Base-by-base conservation (phyloP, 176 grass and related monocot species). In the Poa pratensis region DNA sequence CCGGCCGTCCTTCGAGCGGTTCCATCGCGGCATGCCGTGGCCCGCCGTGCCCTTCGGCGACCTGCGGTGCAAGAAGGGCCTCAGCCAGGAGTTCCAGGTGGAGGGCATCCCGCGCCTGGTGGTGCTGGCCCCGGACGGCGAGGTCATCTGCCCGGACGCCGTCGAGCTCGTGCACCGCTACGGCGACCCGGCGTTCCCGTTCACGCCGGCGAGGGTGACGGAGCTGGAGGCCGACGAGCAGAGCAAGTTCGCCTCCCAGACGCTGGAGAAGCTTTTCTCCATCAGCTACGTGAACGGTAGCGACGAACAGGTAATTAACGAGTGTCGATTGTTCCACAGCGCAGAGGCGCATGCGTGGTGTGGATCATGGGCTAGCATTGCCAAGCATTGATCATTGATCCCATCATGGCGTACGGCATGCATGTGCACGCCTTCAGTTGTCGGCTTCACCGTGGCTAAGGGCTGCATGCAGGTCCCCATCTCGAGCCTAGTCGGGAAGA, bases 401-500 rank as follows among this genome's bases (percentile, higher is more conserved):
- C 2, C 69, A 49, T 28, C 64, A 48, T 13, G 46, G 12, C 46
- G 3, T 48, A 35, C 34, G 34, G 34, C 11, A 51, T 64, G 48
- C 81, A 58, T 22, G 54, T 57, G 57, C 57, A 82, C 50, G 61
- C 63, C 23, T 84, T 67, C 82, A 80, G 87, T 46, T 84, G 82
- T 18, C 69, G 83, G 62, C 88, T 73, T 90, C 63, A 89, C 72
- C 45, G 18, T 85, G 67, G 53, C 77, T 77, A 87, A 90, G 78
- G 79, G 72, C 78, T 93, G 87, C 91, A 93, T 93, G 87, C 91
- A 93, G 91, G 91, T 93, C 40, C 88, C 85, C 22, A 22, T 93
- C 69, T 79, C 89, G 53, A 88, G 79, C 78, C 73, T 94, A 1
- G 83, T 91, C 0, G 89, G 92, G 70, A 94, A 91, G 84, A 94